phyloP scores from a whole-genome alignment of 495 filamentous ascomycete species.

The Penicillium coffeae region DNA sequence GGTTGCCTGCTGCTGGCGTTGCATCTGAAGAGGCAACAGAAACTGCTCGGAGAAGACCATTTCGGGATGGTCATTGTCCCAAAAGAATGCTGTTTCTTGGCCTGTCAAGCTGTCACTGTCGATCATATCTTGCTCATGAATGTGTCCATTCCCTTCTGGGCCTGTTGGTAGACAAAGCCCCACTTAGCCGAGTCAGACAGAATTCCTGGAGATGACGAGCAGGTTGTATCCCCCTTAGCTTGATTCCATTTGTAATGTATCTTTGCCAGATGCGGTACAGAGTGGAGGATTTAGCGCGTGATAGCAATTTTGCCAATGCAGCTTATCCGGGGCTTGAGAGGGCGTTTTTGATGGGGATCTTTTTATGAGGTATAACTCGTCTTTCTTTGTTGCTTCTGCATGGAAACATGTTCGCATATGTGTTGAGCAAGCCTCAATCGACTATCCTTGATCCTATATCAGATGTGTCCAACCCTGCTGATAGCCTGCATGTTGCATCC shows the following conservation, averaged over 20 bases:
- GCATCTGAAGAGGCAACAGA: slow-evolving; percentile 6
- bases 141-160: slow-evolving; percentile 5
- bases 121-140: slow-evolving; percentile 8
- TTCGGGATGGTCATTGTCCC: neutral
- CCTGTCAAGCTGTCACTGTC: slow-evolving; percentile 9
- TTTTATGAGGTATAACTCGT: no score
- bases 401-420: neutral
- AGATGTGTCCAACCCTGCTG: neutral
- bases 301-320: neutral
- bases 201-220: neutral
- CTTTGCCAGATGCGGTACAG: no score
- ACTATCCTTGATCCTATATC: neutral
- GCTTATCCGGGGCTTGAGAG: neutral
- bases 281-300: neutral
- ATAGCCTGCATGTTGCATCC: slow-evolving; percentile 13
- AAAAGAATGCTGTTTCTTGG: neutral
- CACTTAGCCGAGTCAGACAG: neutral
- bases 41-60: slow-evolving; percentile 1
- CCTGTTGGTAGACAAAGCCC: neutral
- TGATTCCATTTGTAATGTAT: neutral
- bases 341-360: no score
- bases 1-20: slow-evolving; percentile 12
- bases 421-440: neutral
- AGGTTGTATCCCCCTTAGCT: neutral
- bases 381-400: neutral